Conservation (phyloP, 1,139 yeast genomes). For the Sugiyamaella grinbergsii region DNA sequence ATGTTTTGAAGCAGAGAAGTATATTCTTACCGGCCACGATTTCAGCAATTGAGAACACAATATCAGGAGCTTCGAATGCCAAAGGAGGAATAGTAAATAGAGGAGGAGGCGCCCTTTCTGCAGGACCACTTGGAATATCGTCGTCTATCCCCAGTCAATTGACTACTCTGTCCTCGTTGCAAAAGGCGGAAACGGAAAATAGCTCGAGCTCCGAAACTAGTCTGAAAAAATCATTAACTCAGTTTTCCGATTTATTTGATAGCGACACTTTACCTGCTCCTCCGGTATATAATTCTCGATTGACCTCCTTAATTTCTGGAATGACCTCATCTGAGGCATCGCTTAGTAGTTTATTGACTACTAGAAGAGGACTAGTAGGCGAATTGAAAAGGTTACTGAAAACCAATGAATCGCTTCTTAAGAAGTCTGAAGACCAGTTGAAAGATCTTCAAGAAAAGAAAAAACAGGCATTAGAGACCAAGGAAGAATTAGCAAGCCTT, state of each 20-base stretch:
- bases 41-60: slow-evolving; percentile 43
- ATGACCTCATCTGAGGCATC: slow-evolving; percentile 24
- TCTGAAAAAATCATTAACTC: slow-evolving; percentile 25
- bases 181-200: slow-evolving; percentile 35
- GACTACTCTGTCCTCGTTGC: slow-evolving; percentile 49
- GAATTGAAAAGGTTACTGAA: slow-evolving; percentile 50
- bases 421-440: slow-evolving; percentile 51
- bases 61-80: slow-evolving; percentile 9
- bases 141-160: slow-evolving; percentile 47
- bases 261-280: slow-evolving; percentile 58
- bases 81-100: neutral
- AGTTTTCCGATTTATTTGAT: slow-evolving; percentile 36
- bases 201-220: slow-evolving; percentile 22
- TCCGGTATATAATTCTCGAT: slow-evolving; percentile 50
- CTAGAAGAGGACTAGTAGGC: slow-evolving; percentile 47
- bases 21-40: slow-evolving; percentile 55
- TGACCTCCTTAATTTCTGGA: slow-evolving; percentile 32
- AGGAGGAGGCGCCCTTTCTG: slow-evolving; percentile 24
- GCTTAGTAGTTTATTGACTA: slow-evolving; percentile 45
- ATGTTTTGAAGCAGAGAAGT: slow-evolving; percentile 72
- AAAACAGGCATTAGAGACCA: slow-evolving; percentile 46
- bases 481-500: slow-evolving; percentile 52
- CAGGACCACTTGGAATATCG: slow-evolving; percentile 32
- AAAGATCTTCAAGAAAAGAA: slow-evolving; percentile 49
- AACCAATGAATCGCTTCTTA: slow-evolving; percentile 48